Evolutionary conservation across 176 grass and related monocot species (phyloP), one percentile per base, ranked within the genome.

Genomic region (Eleusine indica): DNA sequence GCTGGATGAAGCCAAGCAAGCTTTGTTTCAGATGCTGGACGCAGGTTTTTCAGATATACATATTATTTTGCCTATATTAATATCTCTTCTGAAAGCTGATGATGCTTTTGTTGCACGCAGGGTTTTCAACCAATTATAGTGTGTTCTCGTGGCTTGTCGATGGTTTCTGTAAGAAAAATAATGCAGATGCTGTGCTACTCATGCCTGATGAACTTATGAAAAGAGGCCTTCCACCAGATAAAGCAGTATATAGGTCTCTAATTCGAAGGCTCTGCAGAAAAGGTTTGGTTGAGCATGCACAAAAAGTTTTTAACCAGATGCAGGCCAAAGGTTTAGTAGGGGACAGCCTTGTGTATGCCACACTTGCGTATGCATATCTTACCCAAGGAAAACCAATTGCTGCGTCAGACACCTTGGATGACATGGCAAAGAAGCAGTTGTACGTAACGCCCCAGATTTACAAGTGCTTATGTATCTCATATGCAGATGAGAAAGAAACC

Each of bases 111-210:
- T 70, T 67, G 32, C 66, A 64, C 29, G 39, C 83, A 94, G 95
- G 95, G 40, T 90, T 93, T 72, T 85, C 53, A 64, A 89, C 87
- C 28, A 98, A 91, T 60, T 95, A 98, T 35, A 88, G 82, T 7
- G 74, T 94, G 32, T 95, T 89, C 74, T 93, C 95, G 4, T 98
- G 95, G 92, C 78, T 95, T 16, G 88, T 95, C 0, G 95, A 98
- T 85, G 76, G 79, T 60, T 95, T 94, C 22, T 91, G 89, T 62
- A 89, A 76, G 71, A 89, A 86, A 72, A 91, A 91, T 41, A 90
- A 90, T 13, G 64, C 82, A 74, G 92, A 89, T 76, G 88, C 75
- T 80, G 82, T 94, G 56, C 77, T 97, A 48, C 69, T 40, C n/a
- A 70, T 97, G 38, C 90, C 95, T 5, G 90, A 93, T 73, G 95